Percentiles rank a stretch among this genome's conserved stretches.
Conservation (phyloP, 192 early-diverging fungal genomes). For the Coemansia sp. region DNA sequence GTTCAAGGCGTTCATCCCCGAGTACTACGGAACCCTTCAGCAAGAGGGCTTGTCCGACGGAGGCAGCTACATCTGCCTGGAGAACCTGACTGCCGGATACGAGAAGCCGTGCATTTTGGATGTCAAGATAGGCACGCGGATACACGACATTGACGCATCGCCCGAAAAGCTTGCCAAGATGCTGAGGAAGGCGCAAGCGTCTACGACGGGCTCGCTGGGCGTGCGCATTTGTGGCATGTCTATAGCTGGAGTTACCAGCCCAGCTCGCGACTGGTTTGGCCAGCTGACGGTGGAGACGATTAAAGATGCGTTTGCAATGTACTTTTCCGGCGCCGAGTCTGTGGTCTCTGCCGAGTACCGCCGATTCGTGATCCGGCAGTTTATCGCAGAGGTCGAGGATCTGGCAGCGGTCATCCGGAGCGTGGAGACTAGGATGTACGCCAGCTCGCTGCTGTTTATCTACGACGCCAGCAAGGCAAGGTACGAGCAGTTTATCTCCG, state of each 20-base stretch:
- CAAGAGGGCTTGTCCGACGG: slow-evolving; percentile 6
- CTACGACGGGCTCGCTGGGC: slow-evolving; percentile 70
- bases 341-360: slow-evolving; percentile 57
- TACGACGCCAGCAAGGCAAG: slow-evolving; percentile 73
- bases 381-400: slow-evolving; percentile 64
- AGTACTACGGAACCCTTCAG: slow-evolving; percentile 66
- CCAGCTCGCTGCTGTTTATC: slow-evolving; percentile 76
- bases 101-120: slow-evolving; percentile 80
- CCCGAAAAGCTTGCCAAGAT: slow-evolving; percentile 73
- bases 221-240: slow-evolving; percentile 76
- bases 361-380: slow-evolving; percentile 61
- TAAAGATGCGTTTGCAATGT: slow-evolving; percentile 61
- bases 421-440: slow-evolving; percentile 67
- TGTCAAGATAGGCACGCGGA: slow-evolving; percentile 81
- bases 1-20: slow-evolving; percentile 66
- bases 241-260: slow-evolving; percentile 38
- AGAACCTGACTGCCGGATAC: slow-evolving; percentile 76
- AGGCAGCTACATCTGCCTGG: slow-evolving; percentile 66
- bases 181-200: slow-evolving; percentile 62
- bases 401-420: slow-evolving; percentile 58
- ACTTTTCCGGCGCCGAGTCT: slow-evolving; percentile 58
- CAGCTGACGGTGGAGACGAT: slow-evolving; percentile 56
- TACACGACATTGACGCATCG: slow-evolving; percentile 74
- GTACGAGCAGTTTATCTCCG: slow-evolving; percentile 53
- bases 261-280: slow-evolving; percentile 21